Evolutionary conservation across 106 monocot genomes (phyloP).

Genomic region (Cymbidium sinense): DNA sequence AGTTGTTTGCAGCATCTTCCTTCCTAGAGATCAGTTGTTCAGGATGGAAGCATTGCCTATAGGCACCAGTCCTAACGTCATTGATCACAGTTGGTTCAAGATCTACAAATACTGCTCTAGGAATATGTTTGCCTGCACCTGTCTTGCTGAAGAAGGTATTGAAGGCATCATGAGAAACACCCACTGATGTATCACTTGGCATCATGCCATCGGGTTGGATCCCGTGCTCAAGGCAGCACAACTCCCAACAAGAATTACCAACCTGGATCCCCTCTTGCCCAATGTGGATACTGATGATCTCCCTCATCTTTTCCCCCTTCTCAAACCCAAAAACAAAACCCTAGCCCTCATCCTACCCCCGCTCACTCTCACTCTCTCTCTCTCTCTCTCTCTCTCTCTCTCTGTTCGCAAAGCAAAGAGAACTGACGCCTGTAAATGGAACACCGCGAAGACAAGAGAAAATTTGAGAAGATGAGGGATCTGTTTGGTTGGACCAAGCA

Average conservation of each 20-base stretch:
- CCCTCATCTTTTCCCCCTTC: constrained; percentile 66
- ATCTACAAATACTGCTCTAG: constrained; percentile 58
- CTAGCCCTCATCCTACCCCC: neutral
- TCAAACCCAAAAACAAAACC: neutral
- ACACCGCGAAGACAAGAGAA: neutral
- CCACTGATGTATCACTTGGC: constrained; percentile 62
- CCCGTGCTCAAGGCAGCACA: no score
- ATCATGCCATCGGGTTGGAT: constrained; percentile 75
- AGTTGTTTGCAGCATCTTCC: constrained; percentile 69
- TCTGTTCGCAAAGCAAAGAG: neutral
- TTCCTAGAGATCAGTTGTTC: constrained; percentile 59
- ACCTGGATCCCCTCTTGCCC: constrained; percentile 93
- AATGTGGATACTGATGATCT: constrained; percentile 90
- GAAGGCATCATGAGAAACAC: constrained; percentile 56
- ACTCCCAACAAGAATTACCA: constrained; percentile 85
- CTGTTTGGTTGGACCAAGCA: no score
- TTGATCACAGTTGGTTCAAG: constrained; percentile 74
- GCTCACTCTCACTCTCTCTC: neutral
- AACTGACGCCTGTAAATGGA: no score
- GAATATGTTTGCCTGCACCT: constrained; percentile 67
- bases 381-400: no score
- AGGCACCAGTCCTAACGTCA: constrained; percentile 51
- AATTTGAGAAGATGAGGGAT: neutral
- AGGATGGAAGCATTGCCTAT: constrained; percentile 66
- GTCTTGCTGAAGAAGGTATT: constrained; percentile 87